Evolutionary conservation across 2,329 filamentous ascomycete species (phyloP), one percentile per base, ranked within the genome.

Genomic region (Talaromyces sp.): DNA sequence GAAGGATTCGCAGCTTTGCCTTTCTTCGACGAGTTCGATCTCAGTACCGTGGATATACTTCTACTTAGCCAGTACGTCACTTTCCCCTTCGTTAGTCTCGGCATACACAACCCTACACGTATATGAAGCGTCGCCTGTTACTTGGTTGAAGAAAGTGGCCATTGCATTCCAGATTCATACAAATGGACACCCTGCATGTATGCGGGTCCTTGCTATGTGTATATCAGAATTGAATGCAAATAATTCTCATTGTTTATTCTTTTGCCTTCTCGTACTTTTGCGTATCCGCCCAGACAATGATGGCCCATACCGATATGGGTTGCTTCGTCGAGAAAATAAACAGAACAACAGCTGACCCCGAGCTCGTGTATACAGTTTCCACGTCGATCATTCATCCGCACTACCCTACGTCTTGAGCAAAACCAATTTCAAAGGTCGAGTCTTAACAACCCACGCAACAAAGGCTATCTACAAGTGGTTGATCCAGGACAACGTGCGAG

Each of bases 391-490:
- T 80, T 95, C 95, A n/a, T 93, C 93, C 16, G 96, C 93, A n/a
- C 82, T 99, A 54, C 95, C 95, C 50, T 99, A 98, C 75, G 95
- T 99, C 64, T 85, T 99, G 67, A 91, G 93, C 67, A 99, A 99
- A 81, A 98, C 95, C 40, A 97, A 97, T 76, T 99, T 99, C 81
- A 89, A 90, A 67, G 95, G 95, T 56, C 88, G 93, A 23, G 93
- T 98, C 65, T 98, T 97, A 81, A 99, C 98, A 93, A 99, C 95
- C 58, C 95, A 99, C 81, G 92, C 95, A 1, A 99, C 95, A 54
- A 98, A 99, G 77, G 95, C 95, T 70, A 99, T 99, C 75, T 99
- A 99, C 84, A 98, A 98, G 79, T 98, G 95, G 93, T 86, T 98
- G 58, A 97, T 98, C 66, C 92, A 96, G 76, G 95, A 99, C 77